Conservation (phyloP, 768 basidiomycete genomes). For the Suillus ampliporus region DNA sequence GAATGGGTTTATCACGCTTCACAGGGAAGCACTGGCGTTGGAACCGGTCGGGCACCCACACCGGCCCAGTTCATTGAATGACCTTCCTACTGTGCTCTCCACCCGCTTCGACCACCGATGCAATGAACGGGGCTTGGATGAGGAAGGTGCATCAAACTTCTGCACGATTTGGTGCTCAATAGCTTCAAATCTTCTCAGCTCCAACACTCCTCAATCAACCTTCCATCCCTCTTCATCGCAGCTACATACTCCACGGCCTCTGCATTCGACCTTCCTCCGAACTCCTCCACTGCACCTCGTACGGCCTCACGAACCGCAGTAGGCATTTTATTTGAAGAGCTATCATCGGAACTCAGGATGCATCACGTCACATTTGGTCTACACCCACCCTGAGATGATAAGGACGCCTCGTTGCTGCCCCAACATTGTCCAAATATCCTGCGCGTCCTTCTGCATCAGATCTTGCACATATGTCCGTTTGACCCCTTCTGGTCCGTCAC, state of each 20-base stretch:
- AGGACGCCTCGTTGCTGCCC: conserved; percentile 62
- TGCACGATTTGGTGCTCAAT: neutral
- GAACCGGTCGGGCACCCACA: too few relatives aligned
- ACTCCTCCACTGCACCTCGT: conserved; percentile 49
- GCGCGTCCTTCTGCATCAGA: conserved; percentile 70
- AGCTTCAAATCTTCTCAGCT: conserved; percentile 43
- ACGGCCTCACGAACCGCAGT: conserved; percentile 79
- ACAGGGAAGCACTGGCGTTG: too few relatives aligned
- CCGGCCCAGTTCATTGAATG: too few relatives aligned
- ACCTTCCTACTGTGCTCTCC: too few relatives aligned
- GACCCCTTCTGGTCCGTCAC: too few relatives aligned
- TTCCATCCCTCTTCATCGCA: conserved; percentile 72
- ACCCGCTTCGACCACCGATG: too few relatives aligned
- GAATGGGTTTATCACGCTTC: too few relatives aligned
- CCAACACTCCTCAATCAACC: conserved; percentile 76
- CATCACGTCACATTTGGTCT: conserved; percentile 11
- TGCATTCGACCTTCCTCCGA: conserved; percentile 51
- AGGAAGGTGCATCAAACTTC: neutral
- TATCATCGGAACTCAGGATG: conserved; percentile 38
- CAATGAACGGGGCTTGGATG: too few relatives aligned
- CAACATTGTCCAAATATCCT: conserved; percentile 69
- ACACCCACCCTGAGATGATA: conserved; percentile 85
- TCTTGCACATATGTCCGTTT: conserved; percentile 86
- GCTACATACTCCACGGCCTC: conserved; percentile 71
- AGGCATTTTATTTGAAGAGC: conserved; percentile 99